Conservation (phyloP, 768 basidiomycete genomes). For the Pulveroboletus ravenelii region DNA sequence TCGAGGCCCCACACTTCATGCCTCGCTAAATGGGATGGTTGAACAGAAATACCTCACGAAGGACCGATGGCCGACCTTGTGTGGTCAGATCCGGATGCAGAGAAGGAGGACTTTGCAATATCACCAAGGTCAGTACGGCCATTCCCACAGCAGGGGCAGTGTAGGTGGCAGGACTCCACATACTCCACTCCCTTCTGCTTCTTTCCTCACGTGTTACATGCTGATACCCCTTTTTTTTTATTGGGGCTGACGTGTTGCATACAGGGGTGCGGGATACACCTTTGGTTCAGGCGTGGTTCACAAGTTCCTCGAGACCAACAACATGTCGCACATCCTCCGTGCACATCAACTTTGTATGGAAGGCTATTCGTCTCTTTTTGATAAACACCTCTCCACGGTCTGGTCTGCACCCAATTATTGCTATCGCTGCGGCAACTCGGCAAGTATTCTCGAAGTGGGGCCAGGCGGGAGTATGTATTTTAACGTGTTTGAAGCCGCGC, state of each 20-base stretch:
- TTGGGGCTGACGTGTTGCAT: conserved; percentile 1
- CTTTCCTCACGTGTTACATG: conserved; percentile 5
- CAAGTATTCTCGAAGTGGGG: conserved; percentile 92
- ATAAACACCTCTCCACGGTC: conserved; percentile 92
- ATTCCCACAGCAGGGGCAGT: conserved; percentile 6
- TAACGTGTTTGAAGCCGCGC: conserved; percentile 98
- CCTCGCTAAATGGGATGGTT: conserved; percentile 7
- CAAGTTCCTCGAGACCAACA: conserved; percentile 94
- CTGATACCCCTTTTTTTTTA: conserved; percentile 3
- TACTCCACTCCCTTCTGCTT: conserved; percentile 7
- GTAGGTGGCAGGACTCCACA: conserved; percentile 10
- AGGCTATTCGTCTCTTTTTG: conserved; percentile 95
- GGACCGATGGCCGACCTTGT: conserved; percentile 99
- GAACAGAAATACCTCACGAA: conserved; percentile 94
- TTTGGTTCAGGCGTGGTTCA: conserved; percentile 97
- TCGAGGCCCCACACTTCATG: conserved; percentile 22
- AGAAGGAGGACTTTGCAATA: conserved; percentile 99
- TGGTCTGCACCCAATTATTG: conserved; percentile 99
- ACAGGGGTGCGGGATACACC: conserved; percentile 95
- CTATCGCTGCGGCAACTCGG: conserved; percentile 96
- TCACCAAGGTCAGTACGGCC: conserved; percentile 73
- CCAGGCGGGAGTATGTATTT: conserved; percentile 87
- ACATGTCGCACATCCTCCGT: conserved; percentile 95
- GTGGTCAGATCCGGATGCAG: conserved; percentile 99
- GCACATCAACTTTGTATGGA: conserved; percentile 99